Evolutionary conservation across 257 asterid genomes (phyloP).

Genomic region (Nicotiana otophora): DNA sequence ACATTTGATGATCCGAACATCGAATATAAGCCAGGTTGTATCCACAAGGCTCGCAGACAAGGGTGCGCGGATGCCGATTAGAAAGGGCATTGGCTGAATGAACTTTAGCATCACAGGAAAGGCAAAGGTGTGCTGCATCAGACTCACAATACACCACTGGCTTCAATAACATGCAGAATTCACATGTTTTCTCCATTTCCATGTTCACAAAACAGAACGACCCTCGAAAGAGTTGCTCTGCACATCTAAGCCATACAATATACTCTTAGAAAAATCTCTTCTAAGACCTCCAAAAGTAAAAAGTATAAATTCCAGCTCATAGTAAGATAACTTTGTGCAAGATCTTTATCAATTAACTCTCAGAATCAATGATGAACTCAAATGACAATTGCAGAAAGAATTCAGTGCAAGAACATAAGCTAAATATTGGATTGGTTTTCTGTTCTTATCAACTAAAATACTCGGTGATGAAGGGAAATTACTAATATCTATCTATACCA

Average conservation of each 20-base stretch:
- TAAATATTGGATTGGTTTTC: neutral
- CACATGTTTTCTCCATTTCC: slow-evolving; percentile 64
- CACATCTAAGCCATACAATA: slow-evolving; percentile 4
- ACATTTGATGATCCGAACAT: slow-evolving; percentile 49
- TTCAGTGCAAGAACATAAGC: neutral
- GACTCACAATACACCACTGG: slow-evolving; percentile 76
- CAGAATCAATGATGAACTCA: neutral
- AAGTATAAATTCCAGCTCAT: neutral
- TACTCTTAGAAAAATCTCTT: neutral
- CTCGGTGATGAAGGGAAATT: neutral
- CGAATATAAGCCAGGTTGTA: slow-evolving; percentile 38
- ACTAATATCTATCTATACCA: neutral
- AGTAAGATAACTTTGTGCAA: neutral
- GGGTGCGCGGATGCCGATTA: slow-evolving; percentile 63
- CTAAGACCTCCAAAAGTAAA: slow-evolving; percentile 1
- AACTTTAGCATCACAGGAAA: slow-evolving; percentile 74
- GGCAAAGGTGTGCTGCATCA: slow-evolving; percentile 88
- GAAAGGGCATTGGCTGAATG: slow-evolving; percentile 91
- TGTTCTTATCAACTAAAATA: neutral
- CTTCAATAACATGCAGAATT: slow-evolving; percentile 52
- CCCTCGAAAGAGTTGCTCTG: slow-evolving; percentile 14
- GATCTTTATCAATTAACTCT: neutral
- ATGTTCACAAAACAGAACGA: neutral
- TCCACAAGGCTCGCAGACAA: slow-evolving; percentile 60
- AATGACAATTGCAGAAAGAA: neutral